These are phyloP conservation scores for Aspergillus viridinutans DNA, from an alignment of 2,329 filamentous ascomycete species.

Conservation along the genomic window DNA sequence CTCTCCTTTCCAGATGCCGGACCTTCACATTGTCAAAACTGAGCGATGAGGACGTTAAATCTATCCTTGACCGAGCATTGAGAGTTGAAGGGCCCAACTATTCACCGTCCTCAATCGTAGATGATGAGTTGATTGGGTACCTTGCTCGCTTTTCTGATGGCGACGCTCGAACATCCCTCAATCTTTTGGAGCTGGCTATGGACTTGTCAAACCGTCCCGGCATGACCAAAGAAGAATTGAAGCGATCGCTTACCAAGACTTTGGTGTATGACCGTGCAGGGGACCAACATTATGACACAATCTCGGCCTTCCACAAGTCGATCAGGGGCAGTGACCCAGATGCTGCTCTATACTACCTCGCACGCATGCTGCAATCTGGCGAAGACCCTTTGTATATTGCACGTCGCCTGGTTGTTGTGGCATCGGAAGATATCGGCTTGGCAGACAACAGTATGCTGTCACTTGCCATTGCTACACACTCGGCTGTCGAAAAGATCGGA, in stretches of 20 bases:
- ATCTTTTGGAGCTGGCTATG: constrained; percentile 84
- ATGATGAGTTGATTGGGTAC: constrained; percentile 73
- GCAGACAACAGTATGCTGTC: constrained; percentile 80
- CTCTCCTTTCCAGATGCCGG: constrained; percentile 80
- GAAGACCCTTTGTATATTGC: constrained; percentile 93
- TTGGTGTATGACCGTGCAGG: constrained; percentile 92
- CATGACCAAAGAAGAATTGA: constrained; percentile 72
- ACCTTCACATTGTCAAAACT: constrained; percentile 83
- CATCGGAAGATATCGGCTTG: constrained; percentile 87
- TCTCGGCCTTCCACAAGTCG: constrained; percentile 95
- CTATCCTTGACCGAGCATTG: constrained; percentile 74
- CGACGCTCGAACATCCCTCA: constrained; percentile 87
- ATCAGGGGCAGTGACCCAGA: constrained; percentile 83
- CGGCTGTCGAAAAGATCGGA: constrained; percentile 85
- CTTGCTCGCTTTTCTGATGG: constrained; percentile 85
- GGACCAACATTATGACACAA: constrained; percentile 96
- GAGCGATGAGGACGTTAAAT: constrained; percentile 63
- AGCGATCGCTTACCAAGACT: constrained; percentile 80
- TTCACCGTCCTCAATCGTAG: constrained; percentile 55
- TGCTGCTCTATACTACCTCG: constrained; percentile 89
- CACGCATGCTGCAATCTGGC: constrained; percentile 90
- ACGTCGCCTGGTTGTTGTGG: constrained; percentile 87
- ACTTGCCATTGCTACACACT: constrained; percentile 80
- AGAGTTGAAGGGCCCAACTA: constrained; percentile 54
- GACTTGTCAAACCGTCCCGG: constrained; percentile 63